Percentiles rank a stretch among this genome's conserved stretches.
phyloP scores from a whole-genome alignment of 805 yeast species.

The Nakazawaea anatomiae region DNA sequence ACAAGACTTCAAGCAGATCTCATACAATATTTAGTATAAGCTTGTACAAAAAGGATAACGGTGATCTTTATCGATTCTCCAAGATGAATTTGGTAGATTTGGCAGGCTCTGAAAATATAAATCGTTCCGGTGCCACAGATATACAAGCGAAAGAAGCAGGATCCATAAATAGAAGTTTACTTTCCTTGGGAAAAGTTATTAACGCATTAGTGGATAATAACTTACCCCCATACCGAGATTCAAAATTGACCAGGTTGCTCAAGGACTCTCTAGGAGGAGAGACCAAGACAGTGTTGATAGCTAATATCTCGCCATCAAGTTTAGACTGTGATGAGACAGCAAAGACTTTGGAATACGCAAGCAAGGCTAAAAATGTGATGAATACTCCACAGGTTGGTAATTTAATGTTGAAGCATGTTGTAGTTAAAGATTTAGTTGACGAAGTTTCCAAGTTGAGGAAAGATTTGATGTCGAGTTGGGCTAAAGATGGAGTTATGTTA shows the following conservation, averaged over 20 bases:
- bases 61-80: constrained; percentile 22
- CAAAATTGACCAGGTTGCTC: constrained; percentile 66
- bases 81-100: constrained; percentile 74
- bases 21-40: constrained; percentile 71
- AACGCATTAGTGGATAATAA: constrained; percentile 58
- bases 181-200: constrained; percentile 86
- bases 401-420: constrained; percentile 33
- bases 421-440: constrained; percentile 39
- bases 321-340: constrained; percentile 43
- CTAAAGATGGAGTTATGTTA: constrained; percentile 61
- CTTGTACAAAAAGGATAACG: constrained; percentile 40
- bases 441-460: constrained; percentile 37
- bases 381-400: constrained; percentile 47
- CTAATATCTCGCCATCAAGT: constrained; percentile 68
- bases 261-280: constrained; percentile 84
- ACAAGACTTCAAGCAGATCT: constrained; percentile 68
- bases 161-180: constrained; percentile 78
- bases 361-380: constrained; percentile 48
- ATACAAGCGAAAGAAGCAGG: constrained; percentile 93
- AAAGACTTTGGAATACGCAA: constrained; percentile 50
- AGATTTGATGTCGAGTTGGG: constrained; percentile 57
- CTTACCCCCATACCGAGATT: constrained; percentile 76
- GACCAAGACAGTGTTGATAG: constrained; percentile 84
- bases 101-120: constrained; percentile 92
- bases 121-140: constrained; percentile 79